phyloP scores from a whole-genome alignment of 257 asterid genomes.

The Solanum etuberosum region DNA sequence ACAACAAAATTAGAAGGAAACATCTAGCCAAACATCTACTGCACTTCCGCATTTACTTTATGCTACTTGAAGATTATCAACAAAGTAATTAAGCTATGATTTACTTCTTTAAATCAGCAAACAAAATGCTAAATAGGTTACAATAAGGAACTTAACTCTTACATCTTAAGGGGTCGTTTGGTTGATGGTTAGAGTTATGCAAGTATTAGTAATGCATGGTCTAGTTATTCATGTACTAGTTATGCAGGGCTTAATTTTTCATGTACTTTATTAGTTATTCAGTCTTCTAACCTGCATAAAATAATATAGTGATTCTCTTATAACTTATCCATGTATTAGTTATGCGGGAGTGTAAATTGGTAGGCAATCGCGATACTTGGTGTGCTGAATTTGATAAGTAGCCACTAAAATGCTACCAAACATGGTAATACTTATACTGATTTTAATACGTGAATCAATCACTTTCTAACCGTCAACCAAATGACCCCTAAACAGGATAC shows the following conservation, averaged over 20 bases:
- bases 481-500: background rate
- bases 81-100: background rate
- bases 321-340: background rate
- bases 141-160: background rate
- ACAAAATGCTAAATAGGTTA: background rate
- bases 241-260: no score
- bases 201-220: background rate
- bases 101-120: background rate
- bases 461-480: background rate
- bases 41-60: background rate
- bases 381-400: background rate
- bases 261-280: background rate
- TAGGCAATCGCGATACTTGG: background rate
- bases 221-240: background rate
- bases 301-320: background rate
- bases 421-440: background rate
- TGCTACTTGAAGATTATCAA: background rate
- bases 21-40: background rate
- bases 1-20: background rate
- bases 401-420: background rate
- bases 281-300: background rate
- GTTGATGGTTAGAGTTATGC: background rate
- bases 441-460: background rate
- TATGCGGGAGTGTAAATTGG: background rate
- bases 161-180: background rate